Evolutionary conservation across 2,329 filamentous ascomycete species (phyloP), one percentile per base, ranked within the genome.

Genomic region (Colletotrichum tabaci): DNA sequence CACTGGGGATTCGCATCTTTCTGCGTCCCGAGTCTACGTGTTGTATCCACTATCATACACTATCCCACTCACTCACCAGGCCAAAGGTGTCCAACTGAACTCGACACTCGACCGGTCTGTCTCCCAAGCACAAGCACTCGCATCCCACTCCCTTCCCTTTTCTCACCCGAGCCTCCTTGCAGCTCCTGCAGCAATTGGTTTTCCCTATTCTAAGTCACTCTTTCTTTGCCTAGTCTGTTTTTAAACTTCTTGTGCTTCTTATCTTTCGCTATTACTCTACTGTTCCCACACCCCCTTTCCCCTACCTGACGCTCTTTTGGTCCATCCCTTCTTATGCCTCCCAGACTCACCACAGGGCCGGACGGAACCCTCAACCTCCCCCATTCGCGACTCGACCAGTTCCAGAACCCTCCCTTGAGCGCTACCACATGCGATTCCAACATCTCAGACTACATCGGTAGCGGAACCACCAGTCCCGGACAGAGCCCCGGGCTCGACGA

Each of bases 371-470:
- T 71, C 49, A 71, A 72, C 57, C 21, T 66, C 47, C 61, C 66
- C 38, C 67, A 61, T 66, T 42, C 21, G n/a, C 53, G 62, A 61
- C 38, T 60, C 52, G 61, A 61, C 13, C 65, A 61, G 21, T 58
- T 53, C 7, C 69, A 69, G 1, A 63, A 46, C 40, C 52, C 52
- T 66, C 70, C 70, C 21, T 61, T 58, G n/a, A 72, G 47, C 44
- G 67, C 70, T 18, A 72, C 70, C 44, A 70, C 70, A 72, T 72
- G 70, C 70, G 70, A 71, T 50, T 70, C 70, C 70, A 72, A 72
- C 21, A 72, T 72, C 35, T 72, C 70, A 12, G 70, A 72, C 47
- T 72, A 72, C 13, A 72, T 72, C 16, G 70, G 70, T 44, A 72
- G 70, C 42, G 70, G 70, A 47, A 61, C 67, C 56, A 71, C 61